Evolutionary conservation across 2,329 filamentous ascomycete genomes (phyloP).

Genomic region (Aspergillus alliaceus): DNA sequence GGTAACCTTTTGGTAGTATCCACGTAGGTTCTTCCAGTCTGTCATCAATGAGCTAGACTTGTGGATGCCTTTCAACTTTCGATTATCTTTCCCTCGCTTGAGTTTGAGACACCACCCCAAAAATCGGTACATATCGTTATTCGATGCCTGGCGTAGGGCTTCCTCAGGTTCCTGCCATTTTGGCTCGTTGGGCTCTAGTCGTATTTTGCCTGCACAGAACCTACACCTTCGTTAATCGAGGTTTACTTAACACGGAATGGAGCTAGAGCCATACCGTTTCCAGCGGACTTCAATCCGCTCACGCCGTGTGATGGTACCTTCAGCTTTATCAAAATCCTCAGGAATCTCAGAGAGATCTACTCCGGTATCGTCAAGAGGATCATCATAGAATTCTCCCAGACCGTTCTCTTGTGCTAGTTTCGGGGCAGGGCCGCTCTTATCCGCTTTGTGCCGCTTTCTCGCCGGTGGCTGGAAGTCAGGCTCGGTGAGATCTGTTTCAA

Average conservation of each 20-base stretch:
- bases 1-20: slow-evolving; percentile 17
- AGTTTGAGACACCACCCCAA: slow-evolving; percentile 6
- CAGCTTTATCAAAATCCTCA: slow-evolving; percentile 12
- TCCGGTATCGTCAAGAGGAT: slow-evolving; percentile 12
- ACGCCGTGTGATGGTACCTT: slow-evolving; percentile 6
- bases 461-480: not conserved
- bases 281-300: slow-evolving; percentile 13
- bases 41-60: slow-evolving; percentile 14
- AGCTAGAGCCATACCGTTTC: slow-evolving; percentile 6
- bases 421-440: not conserved
- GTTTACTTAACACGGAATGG: not conserved
- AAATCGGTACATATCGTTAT: slow-evolving; percentile 14
- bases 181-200: not conserved
- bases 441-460: not conserved
- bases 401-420: not conserved
- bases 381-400: slow-evolving; percentile 4
- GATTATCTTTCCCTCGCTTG: slow-evolving; percentile 4
- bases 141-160: slow-evolving; percentile 12
- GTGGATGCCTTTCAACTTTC: slow-evolving; percentile 6
- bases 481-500: not conserved
- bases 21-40: slow-evolving; percentile 14
- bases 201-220: not conserved
- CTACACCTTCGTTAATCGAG: not conserved
- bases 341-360: slow-evolving; percentile 14
- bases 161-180: slow-evolving; percentile 12